These are phyloP conservation scores for Kalanchoe fedtschenkoi DNA, from an alignment of 164 flowering plant species.

Conservation along the genomic window DNA sequence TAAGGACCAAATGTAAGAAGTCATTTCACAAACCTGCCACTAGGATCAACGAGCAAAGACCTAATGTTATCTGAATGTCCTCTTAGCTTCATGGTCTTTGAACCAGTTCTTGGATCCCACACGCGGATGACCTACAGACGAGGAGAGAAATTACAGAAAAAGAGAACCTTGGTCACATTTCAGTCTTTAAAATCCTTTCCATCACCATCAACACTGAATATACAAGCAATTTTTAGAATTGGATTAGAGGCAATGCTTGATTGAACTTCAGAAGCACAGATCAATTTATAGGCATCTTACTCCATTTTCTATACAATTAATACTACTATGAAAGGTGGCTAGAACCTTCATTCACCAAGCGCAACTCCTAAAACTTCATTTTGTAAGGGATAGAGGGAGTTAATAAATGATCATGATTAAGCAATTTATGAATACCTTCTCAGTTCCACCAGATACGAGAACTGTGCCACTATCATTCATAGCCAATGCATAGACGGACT, in stretches of 20 bases:
- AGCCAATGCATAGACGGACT: slow-evolving; percentile 93
- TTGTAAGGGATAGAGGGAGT: no score
- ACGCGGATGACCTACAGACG: slow-evolving; percentile 73
- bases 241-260: no score
- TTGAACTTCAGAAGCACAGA: no score
- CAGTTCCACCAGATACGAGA: slow-evolving; percentile 99
- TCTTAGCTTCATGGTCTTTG: slow-evolving; percentile 84
- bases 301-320: no score
- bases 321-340: no score
- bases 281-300: no score
- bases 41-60: slow-evolving; percentile 78
- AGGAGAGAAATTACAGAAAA: no score
- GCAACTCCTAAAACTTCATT: no score
- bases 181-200: not conserved
- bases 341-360: no score
- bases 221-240: not conserved
- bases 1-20: not conserved
- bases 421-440: slow-evolving; percentile 64
- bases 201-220: not conserved
- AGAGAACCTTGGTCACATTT: no score
- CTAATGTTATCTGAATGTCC: slow-evolving; percentile 96
- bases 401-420: not conserved
- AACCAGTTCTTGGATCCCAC: slow-evolving; percentile 96
- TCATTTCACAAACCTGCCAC: slow-evolving; percentile 68
- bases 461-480: slow-evolving; percentile 79